Base-by-base conservation (phyloP, 805 yeast species). In the Nakazawaea peltata region DNA sequence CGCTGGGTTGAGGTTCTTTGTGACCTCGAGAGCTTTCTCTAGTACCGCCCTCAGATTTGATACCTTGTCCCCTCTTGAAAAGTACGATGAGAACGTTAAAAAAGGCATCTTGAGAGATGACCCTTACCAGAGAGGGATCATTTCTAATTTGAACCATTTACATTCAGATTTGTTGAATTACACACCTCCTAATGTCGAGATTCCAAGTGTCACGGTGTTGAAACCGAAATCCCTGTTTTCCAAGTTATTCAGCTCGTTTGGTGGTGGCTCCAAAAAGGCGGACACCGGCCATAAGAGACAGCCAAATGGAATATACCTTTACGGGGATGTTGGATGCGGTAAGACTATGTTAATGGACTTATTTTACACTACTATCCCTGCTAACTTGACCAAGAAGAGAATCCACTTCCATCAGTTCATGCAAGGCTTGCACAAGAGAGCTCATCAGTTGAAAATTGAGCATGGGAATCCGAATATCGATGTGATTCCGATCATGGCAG, bases 251-350 rank as follows among this genome's bases (percentile, higher is more conserved):
- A 31, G 36, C 19, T 30, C 37, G 15, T 17, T 31, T 23, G 16
- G 16, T 9, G 4, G 24, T 5, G 21, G 16, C 11, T n/a, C 15
- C 19, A 23, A 41, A 15, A n/a, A n/a, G n/a, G n/a, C n/a, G n/a
- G n/a, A n/a, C n/a, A n/a, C n/a, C n/a, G n/a, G n/a, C n/a, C 22
- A 16, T 5, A 5, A 28, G 15, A 17, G 15, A 4, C 31, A 18
- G 31, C 95, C 92, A 2, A 65, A 71, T 44, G 98, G 98, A 4
- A 81, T 92, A 6, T 92, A 92, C 50, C 65, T 92, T 21, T 92
- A 84, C 57, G 98, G 98, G 16, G 97, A 92, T 56, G 98, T 92
- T 28, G 98, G 98, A 2, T 88, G 97, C 57, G 98, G 98, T 4
- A 90, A 92, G 53, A 92, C 98, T 6, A 90, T 92, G 97, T 65